Evolutionary conservation across 176 grass and related monocot species (phyloP), one percentile per base, ranked within the genome.

Genomic region (Carex scoparia): DNA sequence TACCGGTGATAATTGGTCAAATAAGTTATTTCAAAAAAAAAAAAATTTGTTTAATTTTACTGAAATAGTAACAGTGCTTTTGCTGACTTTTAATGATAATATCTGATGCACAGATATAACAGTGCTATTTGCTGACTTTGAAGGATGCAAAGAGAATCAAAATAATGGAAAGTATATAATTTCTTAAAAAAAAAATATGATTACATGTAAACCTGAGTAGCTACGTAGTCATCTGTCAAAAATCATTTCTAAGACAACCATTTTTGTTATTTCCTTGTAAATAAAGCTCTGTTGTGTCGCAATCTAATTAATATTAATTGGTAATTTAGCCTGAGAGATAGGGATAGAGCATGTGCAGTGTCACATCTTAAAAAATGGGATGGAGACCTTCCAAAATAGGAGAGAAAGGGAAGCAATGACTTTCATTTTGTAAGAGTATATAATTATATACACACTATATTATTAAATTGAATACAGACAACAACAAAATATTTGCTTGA

Each of bases 291-390:
- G 4, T 0, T 12, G 11, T 69, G 81, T 83, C 81, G 1, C 46
- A 67, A 53, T 83, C 81, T 69, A 64, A 64, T 54, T 53, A 83
- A 53, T 33, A 28, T 15, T 79, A 79, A 79, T 83, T n/a, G 12
- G 44, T 7, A 65, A 37, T 33, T 83, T 33, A 49, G 44, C 69
- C 30, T 79, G 1, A 57, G 28, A 57, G 81, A 68, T 54, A 69
- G 49, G 15, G 59, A 83, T 32, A 69, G 40, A 67, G 18, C 81
- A 83, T 83, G 61, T 83, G 81, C 65, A 53, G 46, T n/a, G 81
- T 83, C 81, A 83, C 81, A 69, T 53, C 61, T 66, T 9, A 10
- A 14, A 86, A 79, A 53, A 40, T 51, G 61, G 40, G 64, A 33
- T 16, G 1, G 56, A 28, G 40, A 75, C 71, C 46, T 51, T 75